A percentile compares a stretch with the other conserved stretches of the same genome.
Conservation (phyloP, 257 asterid genomes). For the Fraxinus quadrangulata region DNA sequence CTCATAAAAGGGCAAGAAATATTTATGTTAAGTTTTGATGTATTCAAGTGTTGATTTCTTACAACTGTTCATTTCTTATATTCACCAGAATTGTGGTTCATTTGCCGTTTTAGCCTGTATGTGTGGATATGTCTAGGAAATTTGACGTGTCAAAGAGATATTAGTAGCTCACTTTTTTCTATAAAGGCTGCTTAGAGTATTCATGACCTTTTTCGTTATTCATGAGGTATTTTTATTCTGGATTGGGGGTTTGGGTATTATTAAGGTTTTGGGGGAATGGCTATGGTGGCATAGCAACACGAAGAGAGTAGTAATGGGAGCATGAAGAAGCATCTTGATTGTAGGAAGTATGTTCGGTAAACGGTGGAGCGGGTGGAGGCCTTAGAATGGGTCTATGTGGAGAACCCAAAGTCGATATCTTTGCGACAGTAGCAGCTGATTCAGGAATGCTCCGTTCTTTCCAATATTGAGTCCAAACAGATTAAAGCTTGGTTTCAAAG, state of each 20-base stretch:
- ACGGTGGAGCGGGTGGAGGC: conserved; percentile 94
- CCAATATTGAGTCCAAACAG: conserved; percentile 64
- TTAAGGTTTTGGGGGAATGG: conserved; percentile 47
- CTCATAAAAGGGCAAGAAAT: not conserved
- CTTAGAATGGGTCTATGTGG: conserved; percentile 78
- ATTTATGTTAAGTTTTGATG: not conserved
- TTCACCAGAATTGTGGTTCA: conserved; percentile 1
- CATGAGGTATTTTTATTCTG: no score
- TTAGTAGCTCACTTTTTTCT: no score
- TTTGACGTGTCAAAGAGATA: no score
- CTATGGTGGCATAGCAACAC: conserved; percentile 84
- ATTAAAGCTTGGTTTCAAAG: no score
- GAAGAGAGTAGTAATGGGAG: conserved; percentile 56
- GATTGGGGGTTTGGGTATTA: not conserved
- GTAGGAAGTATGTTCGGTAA: conserved; percentile 83
- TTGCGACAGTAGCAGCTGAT: conserved; percentile 80
- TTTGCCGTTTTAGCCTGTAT: not conserved
- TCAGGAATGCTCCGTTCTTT: conserved; percentile 67
- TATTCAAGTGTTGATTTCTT: not conserved
- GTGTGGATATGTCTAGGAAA: no score
- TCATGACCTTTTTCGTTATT: no score
- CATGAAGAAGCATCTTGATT: conserved; percentile 68
- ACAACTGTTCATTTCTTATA: not conserved
- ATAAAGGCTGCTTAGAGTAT: no score
- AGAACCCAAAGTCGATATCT: conserved; percentile 87